Percentiles rank a stretch among this genome's conserved stretches.
Evolutionary conservation across 768 basidiomycete genomes (phyloP).

Genomic region (Rhizopogon salebrosus): DNA sequence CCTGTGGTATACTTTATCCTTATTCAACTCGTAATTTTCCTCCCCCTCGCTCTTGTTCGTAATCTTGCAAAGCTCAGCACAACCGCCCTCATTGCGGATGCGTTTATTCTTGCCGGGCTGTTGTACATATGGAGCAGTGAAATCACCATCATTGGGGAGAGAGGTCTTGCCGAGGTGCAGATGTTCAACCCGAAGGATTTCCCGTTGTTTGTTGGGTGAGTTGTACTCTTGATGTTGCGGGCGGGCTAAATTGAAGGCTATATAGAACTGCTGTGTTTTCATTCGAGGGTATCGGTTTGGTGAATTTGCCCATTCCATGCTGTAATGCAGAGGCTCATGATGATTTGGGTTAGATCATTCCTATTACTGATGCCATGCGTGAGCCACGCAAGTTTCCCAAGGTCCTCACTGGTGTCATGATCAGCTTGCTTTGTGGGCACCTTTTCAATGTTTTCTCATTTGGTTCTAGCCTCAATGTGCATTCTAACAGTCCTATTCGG

Average conservation of each 20-base stretch:
- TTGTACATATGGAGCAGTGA: constrained; percentile 90
- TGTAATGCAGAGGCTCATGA: not conserved
- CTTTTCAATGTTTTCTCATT: not conserved
- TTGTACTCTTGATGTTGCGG: constrained; percentile 2
- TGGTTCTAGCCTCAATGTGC: constrained; percentile 3
- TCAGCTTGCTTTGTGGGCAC: constrained; percentile 63
- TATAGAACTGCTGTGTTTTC: constrained; percentile 93
- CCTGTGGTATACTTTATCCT: constrained; percentile 79
- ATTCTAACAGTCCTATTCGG: constrained; percentile 66
- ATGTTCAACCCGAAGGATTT: constrained; percentile 89
- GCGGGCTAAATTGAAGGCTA: not conserved
- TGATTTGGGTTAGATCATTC: constrained; percentile 59
- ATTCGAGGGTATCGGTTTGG: constrained; percentile 95
- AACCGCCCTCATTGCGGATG: constrained; percentile 90
- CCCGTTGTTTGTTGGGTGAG: constrained; percentile 87
- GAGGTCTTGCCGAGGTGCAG: constrained; percentile 74
- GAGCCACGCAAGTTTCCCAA: constrained; percentile 91
- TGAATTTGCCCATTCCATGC: constrained; percentile 28
- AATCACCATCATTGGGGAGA: constrained; percentile 53
- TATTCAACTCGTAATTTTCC: constrained; percentile 77
- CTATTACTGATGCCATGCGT: constrained; percentile 95
- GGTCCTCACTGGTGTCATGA: constrained; percentile 87
- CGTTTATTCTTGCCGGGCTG: constrained; percentile 86
- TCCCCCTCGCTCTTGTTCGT: constrained; percentile 85
- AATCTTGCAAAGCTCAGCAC: constrained; percentile 94